A percentile compares a stretch with the other conserved stretches of the same genome.
Conservation (phyloP, 2,329 filamentous ascomycete species). For the Pestalotiopsis fici region DNA sequence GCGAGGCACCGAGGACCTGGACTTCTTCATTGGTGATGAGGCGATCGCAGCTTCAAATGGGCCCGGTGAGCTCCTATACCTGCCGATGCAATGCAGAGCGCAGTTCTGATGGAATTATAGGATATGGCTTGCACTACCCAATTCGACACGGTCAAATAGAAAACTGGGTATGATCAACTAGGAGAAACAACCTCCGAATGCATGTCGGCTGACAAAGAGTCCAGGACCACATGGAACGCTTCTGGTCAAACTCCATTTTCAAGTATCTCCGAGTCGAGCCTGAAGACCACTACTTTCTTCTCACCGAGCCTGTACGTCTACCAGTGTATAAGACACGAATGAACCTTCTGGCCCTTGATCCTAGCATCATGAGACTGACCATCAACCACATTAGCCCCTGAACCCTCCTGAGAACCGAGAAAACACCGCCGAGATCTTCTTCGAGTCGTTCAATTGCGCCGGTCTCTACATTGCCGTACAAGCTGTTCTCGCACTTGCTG, state of each 20-base stretch:
- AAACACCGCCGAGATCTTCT: conserved; percentile 99
- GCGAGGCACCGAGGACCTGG: conserved; percentile 94
- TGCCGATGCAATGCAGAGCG: not conserved
- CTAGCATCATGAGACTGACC: conserved; percentile 11
- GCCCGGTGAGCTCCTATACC: conserved; percentile 60
- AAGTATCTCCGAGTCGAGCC: conserved; percentile 98
- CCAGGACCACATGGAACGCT: conserved; percentile 97
- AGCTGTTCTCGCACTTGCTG: conserved; percentile 91
- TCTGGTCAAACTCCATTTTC: conserved; percentile 99
- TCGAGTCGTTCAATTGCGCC: conserved; percentile 99
- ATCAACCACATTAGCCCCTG: conserved; percentile 64
- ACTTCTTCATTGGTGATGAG: conserved; percentile 99
- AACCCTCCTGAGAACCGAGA: conserved; percentile 99
- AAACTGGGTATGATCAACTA: conserved; percentile 75
- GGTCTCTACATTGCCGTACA: conserved; percentile 99
- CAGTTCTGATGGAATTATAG: conserved; percentile 27
- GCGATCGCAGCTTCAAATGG: conserved; percentile 81
- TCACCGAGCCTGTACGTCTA: conserved; percentile 84
- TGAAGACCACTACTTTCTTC: conserved; percentile 97
- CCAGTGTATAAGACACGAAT: conserved; percentile 10
- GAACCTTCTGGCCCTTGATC: not conserved
- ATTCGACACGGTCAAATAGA: conserved; percentile 98
- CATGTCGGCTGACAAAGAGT: conserved; percentile 26
- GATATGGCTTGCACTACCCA: conserved; percentile 95
- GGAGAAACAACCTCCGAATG: not conserved